Evolutionary conservation across 345 rosid genomes (phyloP), one percentile per base, ranked within the genome.

Genomic region (Aethionema arabicum): DNA sequence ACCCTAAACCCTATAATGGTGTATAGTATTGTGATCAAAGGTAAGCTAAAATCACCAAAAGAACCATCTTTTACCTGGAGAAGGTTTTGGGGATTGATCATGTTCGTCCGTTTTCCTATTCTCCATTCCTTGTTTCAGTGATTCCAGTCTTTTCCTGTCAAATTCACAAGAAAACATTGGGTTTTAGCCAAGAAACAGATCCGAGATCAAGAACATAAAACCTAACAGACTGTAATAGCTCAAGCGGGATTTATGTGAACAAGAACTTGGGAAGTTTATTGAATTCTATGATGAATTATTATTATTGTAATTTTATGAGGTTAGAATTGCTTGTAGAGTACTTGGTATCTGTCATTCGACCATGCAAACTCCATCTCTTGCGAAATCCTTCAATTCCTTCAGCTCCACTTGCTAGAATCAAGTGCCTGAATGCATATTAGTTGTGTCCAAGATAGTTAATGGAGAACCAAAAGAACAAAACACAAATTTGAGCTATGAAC

Each of bases 281-380:
- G 4, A 37, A 4, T 32, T 56, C 2, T 6, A 47, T 21, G 5
- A 4, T 36, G 6, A 8, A 30, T 6, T 27, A 48, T 63, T 45
- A 44, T 6, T 3, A 35, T 56, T 11, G 31, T 7, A 37, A 27
- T 21, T 32, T 31, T 62, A 51, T 11, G 15, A 58, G 44, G 41
- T 52, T 33, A 12, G 52, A 8, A 32, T 38, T 21, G 33, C 30
- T 56, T 11, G 10, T 40, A 74, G 62, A 67, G 76, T 85, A 86
- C 93, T 82, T 90, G 70, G 82, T 78, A 73, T 93, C 95, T 2
- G 91, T 77, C 72, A 90, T 86, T 31, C 79, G 86, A 54, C 99
- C 99, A 40, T 93, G 99, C 70, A 93, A 73, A 74, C 99, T 85
- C 99, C 97, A 93, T 63, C 99, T 83, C 76, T 76, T 87, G 32